phyloP scores from a whole-genome alignment of 139 green algal species.

The Spirogloea muscicola region DNA sequence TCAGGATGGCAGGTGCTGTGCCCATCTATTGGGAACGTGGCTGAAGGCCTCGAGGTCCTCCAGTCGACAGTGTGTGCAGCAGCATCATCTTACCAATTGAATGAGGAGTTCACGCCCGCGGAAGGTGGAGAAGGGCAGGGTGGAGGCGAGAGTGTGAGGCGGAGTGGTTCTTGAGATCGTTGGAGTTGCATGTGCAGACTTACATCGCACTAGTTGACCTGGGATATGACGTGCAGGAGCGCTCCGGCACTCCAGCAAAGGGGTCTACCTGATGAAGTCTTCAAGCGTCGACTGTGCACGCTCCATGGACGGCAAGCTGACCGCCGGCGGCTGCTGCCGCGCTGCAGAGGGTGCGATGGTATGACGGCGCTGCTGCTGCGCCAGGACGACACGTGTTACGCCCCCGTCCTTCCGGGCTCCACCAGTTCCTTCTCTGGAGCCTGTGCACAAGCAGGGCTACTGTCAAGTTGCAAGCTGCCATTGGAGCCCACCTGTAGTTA shows the following conservation, averaged over 20 bases:
- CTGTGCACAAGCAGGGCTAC: too few relatives aligned
- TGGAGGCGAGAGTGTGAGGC: neutral
- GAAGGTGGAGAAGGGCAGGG: neutral
- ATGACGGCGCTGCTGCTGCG: too few relatives aligned
- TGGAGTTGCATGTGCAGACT: neutral
- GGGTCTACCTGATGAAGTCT: slow-evolving; percentile 3
- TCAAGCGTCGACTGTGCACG: neutral
- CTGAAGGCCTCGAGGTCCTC: neutral
- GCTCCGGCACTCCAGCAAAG: neutral
- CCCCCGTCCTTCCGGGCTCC: too few relatives aligned
- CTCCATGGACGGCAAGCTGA: slow-evolving; percentile 4
- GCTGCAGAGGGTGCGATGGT: too few relatives aligned
- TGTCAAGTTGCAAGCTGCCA: too few relatives aligned
- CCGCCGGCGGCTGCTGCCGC: too few relatives aligned
- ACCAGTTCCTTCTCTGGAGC: too few relatives aligned
- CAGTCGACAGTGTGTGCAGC: neutral
- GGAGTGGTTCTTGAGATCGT: neutral
- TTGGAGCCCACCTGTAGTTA: too few relatives aligned
- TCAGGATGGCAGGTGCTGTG: too few relatives aligned
- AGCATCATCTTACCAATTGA: neutral
- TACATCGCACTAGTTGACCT: neutral
- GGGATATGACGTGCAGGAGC: neutral
- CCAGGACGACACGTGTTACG: too few relatives aligned
- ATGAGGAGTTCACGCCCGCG: neutral
- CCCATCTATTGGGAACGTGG: too few relatives aligned